These are phyloP conservation scores for Pythium pyrilobum DNA, from an alignment of 352 stramenopile genomes.

Conservation along the genomic window DNA sequence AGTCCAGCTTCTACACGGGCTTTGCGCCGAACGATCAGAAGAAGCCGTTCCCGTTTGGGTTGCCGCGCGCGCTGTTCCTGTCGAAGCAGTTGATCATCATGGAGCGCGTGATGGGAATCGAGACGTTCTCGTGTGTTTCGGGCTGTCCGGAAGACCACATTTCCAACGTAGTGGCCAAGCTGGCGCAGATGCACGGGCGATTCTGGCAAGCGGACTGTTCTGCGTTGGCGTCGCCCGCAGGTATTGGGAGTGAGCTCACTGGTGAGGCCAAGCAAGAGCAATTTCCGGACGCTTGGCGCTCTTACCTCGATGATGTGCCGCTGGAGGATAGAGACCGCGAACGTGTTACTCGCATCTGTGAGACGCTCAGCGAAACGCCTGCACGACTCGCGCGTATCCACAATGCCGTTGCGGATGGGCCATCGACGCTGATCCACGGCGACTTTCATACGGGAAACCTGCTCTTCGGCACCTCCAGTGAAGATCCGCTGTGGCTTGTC, in stretches of 20 bases:
- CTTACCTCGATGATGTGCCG: slow-evolving; percentile 46
- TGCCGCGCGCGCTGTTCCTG: slow-evolving; percentile 49
- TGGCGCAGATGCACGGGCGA: slow-evolving; percentile 61
- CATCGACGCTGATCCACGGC: slow-evolving; percentile 65
- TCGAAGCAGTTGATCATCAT: slow-evolving; percentile 71
- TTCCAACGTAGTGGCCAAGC: slow-evolving; percentile 31
- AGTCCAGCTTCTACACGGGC: slow-evolving; percentile 66
- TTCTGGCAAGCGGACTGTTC: slow-evolving; percentile 46
- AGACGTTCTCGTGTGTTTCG: slow-evolving; percentile 53
- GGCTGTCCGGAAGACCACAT: slow-evolving; percentile 55
- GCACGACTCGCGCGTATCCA: slow-evolving; percentile 40
- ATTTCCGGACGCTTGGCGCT: slow-evolving; percentile 51
- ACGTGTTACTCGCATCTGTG: slow-evolving; percentile 36
- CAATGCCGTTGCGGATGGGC: slow-evolving; percentile 41
- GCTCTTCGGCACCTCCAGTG: slow-evolving; percentile 32
- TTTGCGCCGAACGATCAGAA: slow-evolving; percentile 23
- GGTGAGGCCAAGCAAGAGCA: slow-evolving; percentile 52
- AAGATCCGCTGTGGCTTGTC: slow-evolving; percentile 52
- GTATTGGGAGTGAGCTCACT: slow-evolving; percentile 65
- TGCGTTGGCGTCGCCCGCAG: slow-evolving; percentile 39
- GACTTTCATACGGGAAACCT: slow-evolving; percentile 83
- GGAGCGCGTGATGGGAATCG: slow-evolving; percentile 41
- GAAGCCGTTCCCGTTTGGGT: slow-evolving; percentile 43
- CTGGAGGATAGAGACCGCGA: slow-evolving; percentile 24
- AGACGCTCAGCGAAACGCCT: slow-evolving; percentile 34